Evolutionary conservation across 192 early-diverging fungal genomes (phyloP).

Genomic region (Backusella parvicylindrica): DNA sequence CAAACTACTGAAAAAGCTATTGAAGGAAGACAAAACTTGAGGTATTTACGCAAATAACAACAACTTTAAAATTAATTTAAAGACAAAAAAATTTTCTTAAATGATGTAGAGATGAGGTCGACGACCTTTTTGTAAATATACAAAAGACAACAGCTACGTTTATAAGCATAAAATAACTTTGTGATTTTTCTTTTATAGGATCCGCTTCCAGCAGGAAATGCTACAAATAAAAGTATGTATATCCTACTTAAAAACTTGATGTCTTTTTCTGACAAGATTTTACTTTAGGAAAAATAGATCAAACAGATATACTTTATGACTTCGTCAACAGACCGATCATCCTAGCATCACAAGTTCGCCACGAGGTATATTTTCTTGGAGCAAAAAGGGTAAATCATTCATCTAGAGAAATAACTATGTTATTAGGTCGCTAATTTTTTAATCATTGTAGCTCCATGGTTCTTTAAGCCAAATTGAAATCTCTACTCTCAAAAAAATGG

Average conservation of each 20-base stretch:
- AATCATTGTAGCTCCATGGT: not conserved
- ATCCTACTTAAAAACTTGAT: not conserved
- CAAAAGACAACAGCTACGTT: not conserved
- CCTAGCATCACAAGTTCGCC: not conserved
- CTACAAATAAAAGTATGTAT: not conserved
- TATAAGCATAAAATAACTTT: not conserved
- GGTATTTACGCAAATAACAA: not conserved
- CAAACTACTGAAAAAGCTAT: not conserved
- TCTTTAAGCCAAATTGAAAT: not conserved
- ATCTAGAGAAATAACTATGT: not conserved
- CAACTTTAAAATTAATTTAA: not conserved
- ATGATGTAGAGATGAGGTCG: not conserved
- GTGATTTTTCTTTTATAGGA: not conserved
- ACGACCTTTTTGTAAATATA: not conserved
- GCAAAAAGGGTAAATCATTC: not conserved
- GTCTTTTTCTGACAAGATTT: not conserved
- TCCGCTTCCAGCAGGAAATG: not conserved
- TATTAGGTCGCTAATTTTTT: not conserved
- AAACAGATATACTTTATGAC: not conserved
- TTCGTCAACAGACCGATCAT: not conserved
- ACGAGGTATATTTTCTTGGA: not conserved
- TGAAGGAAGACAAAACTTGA: not conserved
- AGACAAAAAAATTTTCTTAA: not conserved
- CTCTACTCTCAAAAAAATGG: not conserved
- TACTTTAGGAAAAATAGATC: not conserved